These are phyloP conservation scores for Gynandropsis gynandra DNA, from an alignment of 345 rosid genomes.

Conservation along the genomic window DNA sequence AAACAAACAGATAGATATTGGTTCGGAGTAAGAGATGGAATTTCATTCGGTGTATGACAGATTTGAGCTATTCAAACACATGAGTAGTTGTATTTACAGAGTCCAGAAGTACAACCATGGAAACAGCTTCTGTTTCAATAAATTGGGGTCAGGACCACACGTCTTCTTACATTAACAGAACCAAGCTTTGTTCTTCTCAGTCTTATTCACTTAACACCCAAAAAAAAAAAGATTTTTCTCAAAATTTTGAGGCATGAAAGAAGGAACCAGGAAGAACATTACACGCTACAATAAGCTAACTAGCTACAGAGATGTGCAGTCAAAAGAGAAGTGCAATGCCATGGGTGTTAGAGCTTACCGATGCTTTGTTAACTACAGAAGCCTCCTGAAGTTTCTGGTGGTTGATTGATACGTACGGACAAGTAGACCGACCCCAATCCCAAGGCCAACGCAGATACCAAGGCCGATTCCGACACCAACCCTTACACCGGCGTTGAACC, in stretches of 20 bases:
- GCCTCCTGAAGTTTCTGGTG: constrained; percentile 64
- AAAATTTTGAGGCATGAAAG: constrained; percentile 15
- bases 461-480: constrained; percentile 98
- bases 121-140: too few relatives aligned
- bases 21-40: too few relatives aligned
- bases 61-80: too few relatives aligned
- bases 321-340: constrained; percentile 26
- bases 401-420: constrained; percentile 77
- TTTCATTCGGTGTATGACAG: too few relatives aligned
- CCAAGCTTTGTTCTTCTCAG: constrained; percentile 20
- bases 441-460: constrained; percentile 79
- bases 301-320: constrained; percentile 33
- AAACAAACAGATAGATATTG: too few relatives aligned
- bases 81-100: too few relatives aligned
- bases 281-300: constrained; percentile 25
- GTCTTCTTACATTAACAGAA: constrained; percentile 4
- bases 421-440: constrained; percentile 86
- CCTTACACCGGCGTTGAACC: constrained; percentile 95
- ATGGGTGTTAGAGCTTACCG: constrained; percentile 22
- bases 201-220: constrained; percentile 22
- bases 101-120: too few relatives aligned
- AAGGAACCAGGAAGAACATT: constrained; percentile 5
- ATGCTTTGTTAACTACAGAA: constrained; percentile 26
- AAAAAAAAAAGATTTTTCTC: constrained; percentile 12
- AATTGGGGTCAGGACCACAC: too few relatives aligned